Evolutionary conservation across 1,284 basidiomycete species (phyloP).

Genomic region (Dichomitus squalens): DNA sequence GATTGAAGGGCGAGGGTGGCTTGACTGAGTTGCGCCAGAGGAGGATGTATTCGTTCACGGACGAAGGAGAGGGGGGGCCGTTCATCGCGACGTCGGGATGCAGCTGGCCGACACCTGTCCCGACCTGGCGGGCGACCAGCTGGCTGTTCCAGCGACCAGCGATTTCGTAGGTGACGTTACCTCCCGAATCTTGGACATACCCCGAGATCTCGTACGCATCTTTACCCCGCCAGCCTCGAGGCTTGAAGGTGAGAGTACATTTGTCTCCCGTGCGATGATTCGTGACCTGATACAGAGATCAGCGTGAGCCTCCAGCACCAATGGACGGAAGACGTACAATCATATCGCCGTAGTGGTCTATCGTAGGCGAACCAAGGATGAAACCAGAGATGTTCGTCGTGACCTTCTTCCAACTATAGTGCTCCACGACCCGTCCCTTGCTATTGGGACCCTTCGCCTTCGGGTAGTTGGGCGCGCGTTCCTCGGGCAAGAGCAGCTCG

Average conservation of each 20-base stretch:
- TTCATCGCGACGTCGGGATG: slow-evolving; percentile 72
- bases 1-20: slow-evolving; percentile 85
- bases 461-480: slow-evolving; percentile 63
- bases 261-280: slow-evolving; percentile 94
- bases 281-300: slow-evolving; percentile 54
- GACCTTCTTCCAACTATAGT: slow-evolving; percentile 96
- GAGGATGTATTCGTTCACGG: slow-evolving; percentile 69
- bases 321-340: slow-evolving; percentile 55
- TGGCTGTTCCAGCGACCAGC: slow-evolving; percentile 97
- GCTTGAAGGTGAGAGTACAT: slow-evolving; percentile 93
- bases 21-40: slow-evolving; percentile 96
- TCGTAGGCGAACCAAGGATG: slow-evolving; percentile 90
- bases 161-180: slow-evolving; percentile 82
- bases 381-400: slow-evolving; percentile 94
- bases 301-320: background rate
- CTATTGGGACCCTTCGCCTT: slow-evolving; percentile 43
- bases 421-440: slow-evolving; percentile 68
- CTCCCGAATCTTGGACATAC: slow-evolving; percentile 70
- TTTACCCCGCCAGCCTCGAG: slow-evolving; percentile 91
- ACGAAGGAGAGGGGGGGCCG: slow-evolving; percentile 47
- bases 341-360: slow-evolving; percentile 98
- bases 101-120: slow-evolving; percentile 64
- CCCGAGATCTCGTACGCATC: slow-evolving; percentile 94
- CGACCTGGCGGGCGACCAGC: slow-evolving; percentile 83
- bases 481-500: slow-evolving; percentile 78